phyloP scores from a whole-genome alignment of 495 filamentous ascomycete genomes.

The Penicillium paxilli region DNA sequence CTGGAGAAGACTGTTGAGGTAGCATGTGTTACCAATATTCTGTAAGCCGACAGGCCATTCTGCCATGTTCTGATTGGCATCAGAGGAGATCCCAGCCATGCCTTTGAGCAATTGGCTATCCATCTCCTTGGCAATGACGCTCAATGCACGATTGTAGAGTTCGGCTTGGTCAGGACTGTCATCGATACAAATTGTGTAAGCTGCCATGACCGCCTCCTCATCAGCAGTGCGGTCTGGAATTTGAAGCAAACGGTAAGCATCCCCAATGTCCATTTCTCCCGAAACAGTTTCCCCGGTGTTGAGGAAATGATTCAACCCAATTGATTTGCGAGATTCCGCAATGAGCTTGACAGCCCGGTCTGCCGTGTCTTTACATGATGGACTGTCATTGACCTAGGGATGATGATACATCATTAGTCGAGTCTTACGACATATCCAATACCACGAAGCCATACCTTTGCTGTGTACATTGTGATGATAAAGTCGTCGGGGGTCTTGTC shows the following conservation, averaged over 20 bases:
- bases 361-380: conserved; percentile 47
- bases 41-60: conserved; percentile 78
- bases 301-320: conserved; percentile 53
- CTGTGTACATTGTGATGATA: conserved; percentile 55
- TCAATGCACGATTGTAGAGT: conserved; percentile 49
- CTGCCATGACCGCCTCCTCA: conserved; percentile 50
- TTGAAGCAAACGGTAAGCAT: conserved; percentile 58
- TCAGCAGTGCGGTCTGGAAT: conserved; percentile 54
- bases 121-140: conserved; percentile 50
- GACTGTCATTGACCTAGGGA: conserved; percentile 45
- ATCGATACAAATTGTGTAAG: conserved; percentile 48
- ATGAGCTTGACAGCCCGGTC: conserved; percentile 58
- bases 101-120: conserved; percentile 43
- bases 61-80: conserved; percentile 33
- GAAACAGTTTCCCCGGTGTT: conserved; percentile 51
- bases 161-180: conserved; percentile 50
- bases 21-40: conserved; percentile 97
- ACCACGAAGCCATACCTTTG: conserved; percentile 47
- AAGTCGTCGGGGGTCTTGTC: conserved; percentile 58
- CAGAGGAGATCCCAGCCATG: conserved; percentile 33
- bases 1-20: conserved; percentile 94
- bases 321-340: conserved; percentile 55
- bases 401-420: not conserved
- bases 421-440: not conserved
- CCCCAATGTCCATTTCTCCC: conserved; percentile 56